Evolutionary conservation across 2,329 filamentous ascomycete species (phyloP).

Genomic region (Zasmidium cellare): DNA sequence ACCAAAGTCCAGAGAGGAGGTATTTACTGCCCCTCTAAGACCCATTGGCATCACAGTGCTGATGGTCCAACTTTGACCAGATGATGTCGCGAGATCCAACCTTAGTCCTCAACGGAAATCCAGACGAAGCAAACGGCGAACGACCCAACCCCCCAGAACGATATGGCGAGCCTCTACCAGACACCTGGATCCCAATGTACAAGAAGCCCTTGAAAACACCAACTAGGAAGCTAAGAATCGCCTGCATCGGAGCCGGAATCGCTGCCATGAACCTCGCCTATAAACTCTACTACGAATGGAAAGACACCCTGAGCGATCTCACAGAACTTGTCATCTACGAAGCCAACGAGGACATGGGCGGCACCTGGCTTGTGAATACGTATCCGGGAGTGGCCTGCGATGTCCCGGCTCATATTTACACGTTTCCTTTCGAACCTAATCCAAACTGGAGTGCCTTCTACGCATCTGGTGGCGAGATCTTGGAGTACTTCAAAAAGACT

Average conservation of each 20-base stretch:
- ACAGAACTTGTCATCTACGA: slow-evolving; percentile 47
- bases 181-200: slow-evolving; percentile 35
- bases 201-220: slow-evolving; percentile 32
- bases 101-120: slow-evolving; percentile 14
- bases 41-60: not conserved
- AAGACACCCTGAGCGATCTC: slow-evolving; percentile 30
- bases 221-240: slow-evolving; percentile 28
- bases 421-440: slow-evolving; percentile 44
- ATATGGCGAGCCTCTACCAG: slow-evolving; percentile 29
- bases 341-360: slow-evolving; percentile 41
- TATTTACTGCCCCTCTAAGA: not conserved
- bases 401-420: slow-evolving; percentile 40
- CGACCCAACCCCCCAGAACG: slow-evolving; percentile 24
- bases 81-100: slow-evolving; percentile 27
- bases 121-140: slow-evolving; percentile 27
- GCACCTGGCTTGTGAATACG: slow-evolving; percentile 42
- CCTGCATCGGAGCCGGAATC: slow-evolving; percentile 36
- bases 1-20: not conserved
- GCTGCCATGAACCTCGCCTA: slow-evolving; percentile 43
- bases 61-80: slow-evolving; percentile 6
- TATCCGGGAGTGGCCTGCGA: slow-evolving; percentile 48
- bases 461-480: slow-evolving; percentile 42
- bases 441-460: slow-evolving; percentile 46
- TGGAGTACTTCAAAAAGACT: slow-evolving; percentile 42
- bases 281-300: slow-evolving; percentile 41